Conservation (phyloP, 2,329 filamentous ascomycete species). For the Thermothelomyces thermophilus region DNA sequence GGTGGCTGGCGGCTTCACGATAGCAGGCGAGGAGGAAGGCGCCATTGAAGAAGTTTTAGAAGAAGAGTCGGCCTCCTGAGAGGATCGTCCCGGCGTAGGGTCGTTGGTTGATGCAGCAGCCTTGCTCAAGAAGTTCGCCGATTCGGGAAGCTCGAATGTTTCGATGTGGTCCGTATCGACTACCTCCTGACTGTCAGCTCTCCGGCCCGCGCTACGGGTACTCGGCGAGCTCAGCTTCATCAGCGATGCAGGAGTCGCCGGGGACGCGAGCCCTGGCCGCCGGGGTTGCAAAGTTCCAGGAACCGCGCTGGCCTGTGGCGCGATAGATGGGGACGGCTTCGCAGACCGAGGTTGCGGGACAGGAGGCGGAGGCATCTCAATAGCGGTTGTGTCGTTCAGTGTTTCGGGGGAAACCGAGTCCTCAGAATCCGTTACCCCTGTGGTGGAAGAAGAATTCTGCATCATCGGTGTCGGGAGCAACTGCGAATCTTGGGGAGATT, state of each 20-base stretch:
- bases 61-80: constrained; percentile 34
- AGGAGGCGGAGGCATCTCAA: constrained; percentile 57
- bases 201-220: constrained; percentile 40
- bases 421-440: constrained; percentile 50
- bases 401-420: constrained; percentile 61
- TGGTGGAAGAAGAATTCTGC: constrained; percentile 32
- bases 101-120: constrained; percentile 46
- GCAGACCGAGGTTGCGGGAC: constrained; percentile 59
- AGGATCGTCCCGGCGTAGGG: constrained; percentile 11
- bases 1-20: constrained; percentile 35
- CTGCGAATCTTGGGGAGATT: constrained; percentile 34
- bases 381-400: constrained; percentile 40
- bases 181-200: constrained; percentile 33
- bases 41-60: constrained; percentile 48
- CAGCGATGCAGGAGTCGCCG: constrained; percentile 79
- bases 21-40: constrained; percentile 43
- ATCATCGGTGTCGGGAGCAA: constrained; percentile 27
- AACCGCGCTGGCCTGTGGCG: constrained; percentile 41
- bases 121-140: constrained; percentile 46
- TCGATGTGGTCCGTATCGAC: constrained; percentile 49
- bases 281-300: constrained; percentile 23
- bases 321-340: constrained; percentile 61
- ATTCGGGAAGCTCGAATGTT: constrained; percentile 65
- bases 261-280: constrained; percentile 44
- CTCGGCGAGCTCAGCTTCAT: constrained; percentile 65